These are phyloP conservation scores for Aquilaria agallochum DNA, from an alignment of 441 rosid genomes.

Conservation along the genomic window DNA sequence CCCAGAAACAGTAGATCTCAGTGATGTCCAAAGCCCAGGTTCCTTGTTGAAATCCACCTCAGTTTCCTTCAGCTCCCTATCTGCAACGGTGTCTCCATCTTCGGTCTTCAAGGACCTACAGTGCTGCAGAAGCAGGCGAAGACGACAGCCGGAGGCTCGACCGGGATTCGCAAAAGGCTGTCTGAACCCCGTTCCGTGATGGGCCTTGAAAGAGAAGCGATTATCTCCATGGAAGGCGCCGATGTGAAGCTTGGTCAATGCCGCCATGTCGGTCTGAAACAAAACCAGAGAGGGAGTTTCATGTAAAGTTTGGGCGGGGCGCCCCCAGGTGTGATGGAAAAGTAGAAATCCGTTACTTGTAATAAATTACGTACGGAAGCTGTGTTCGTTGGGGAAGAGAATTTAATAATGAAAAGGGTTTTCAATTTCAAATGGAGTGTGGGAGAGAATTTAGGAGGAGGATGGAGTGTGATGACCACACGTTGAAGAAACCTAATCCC, in stretches of 20 bases:
- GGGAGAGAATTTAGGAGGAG: constrained; percentile 22
- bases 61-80: constrained; percentile 32
- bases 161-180: constrained; percentile 26
- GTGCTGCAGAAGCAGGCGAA: constrained; percentile 28
- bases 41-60: constrained; percentile 27
- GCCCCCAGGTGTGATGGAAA: constrained; percentile 8
- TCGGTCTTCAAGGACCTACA: constrained; percentile 49
- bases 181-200: constrained; percentile 19
- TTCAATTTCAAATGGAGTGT: background rate
- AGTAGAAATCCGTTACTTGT: background rate
- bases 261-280: constrained; percentile 31
- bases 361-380: background rate
- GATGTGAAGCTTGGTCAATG: constrained; percentile 46
- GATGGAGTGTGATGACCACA: constrained; percentile 84
- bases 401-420: constrained; percentile 14
- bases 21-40: constrained; percentile 37
- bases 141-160: constrained; percentile 14
- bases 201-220: constrained; percentile 30
- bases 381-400: constrained; percentile 4
- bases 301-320: constrained; percentile 1
- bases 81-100: constrained; percentile 32
- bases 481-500: constrained; percentile 83
- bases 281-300: constrained; percentile 4
- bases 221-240: constrained; percentile 37
- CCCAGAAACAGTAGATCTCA: constrained; percentile 39